Conservation (phyloP, 2,329 filamentous ascomycete genomes). For the Epichloe festucae region DNA sequence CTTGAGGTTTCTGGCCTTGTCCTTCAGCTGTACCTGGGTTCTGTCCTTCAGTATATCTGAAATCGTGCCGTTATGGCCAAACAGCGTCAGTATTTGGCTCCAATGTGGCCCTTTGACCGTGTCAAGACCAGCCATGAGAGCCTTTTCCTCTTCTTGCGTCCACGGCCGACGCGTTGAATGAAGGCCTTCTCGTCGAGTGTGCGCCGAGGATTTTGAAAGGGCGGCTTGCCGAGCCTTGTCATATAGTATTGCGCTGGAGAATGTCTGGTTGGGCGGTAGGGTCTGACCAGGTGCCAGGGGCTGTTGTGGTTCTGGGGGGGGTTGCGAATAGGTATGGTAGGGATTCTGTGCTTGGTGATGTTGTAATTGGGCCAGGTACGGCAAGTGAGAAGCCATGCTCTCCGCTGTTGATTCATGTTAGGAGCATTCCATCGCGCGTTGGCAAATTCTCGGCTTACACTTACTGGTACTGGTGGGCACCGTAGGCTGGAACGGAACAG, state of each 20-base stretch:
- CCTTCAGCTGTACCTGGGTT: slow-evolving; percentile 84
- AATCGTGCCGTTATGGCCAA: slow-evolving; percentile 65
- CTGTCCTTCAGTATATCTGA: slow-evolving; percentile 77
- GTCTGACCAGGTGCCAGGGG: slow-evolving; percentile 21
- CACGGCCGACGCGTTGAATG: slow-evolving; percentile 63
- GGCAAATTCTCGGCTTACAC: slow-evolving; percentile 15
- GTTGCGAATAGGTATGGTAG: slow-evolving; percentile 22
- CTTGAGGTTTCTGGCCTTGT: slow-evolving; percentile 83
- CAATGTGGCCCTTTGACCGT: slow-evolving; percentile 84
- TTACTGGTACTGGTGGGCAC: slow-evolving; percentile 26
- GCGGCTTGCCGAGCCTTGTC: slow-evolving; percentile 47
- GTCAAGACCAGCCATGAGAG: slow-evolving; percentile 77
- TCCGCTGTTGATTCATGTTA: slow-evolving; percentile 14
- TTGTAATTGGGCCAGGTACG: slow-evolving; percentile 25
- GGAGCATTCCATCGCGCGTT: not conserved
- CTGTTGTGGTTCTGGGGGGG: slow-evolving; percentile 21
- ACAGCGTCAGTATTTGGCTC: slow-evolving; percentile 80
- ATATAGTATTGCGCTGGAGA: slow-evolving; percentile 41
- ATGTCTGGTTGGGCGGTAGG: slow-evolving; percentile 43
- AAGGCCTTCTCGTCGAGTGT: slow-evolving; percentile 41
- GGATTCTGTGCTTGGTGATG: slow-evolving; percentile 24
- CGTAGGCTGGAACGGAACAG: slow-evolving; percentile 29
- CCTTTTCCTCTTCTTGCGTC: slow-evolving; percentile 82
- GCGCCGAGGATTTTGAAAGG: slow-evolving; percentile 41
- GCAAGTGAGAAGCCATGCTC: slow-evolving; percentile 21